Evolutionary conservation across 192 early-diverging fungal genomes (phyloP).

Genomic region (Glomus cerebriforme): DNA sequence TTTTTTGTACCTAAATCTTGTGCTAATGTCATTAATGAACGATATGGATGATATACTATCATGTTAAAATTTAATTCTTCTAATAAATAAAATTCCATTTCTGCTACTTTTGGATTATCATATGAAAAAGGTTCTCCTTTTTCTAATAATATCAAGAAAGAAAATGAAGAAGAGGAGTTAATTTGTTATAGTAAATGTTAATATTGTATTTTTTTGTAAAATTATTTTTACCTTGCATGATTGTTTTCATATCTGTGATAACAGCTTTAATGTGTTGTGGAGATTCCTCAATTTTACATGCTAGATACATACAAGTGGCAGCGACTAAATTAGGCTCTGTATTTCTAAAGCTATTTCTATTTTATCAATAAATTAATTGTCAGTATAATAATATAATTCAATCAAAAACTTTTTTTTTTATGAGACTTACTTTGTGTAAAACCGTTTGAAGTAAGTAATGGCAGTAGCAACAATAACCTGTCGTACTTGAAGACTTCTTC

Average conservation of each 20-base stretch:
- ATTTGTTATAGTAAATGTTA: not conserved
- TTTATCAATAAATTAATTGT: not conserved
- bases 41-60: slow-evolving; percentile 89
- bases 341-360: slow-evolving; percentile 69
- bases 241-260: slow-evolving; percentile 52
- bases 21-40: slow-evolving; percentile 62
- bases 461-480: slow-evolving; percentile 87
- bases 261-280: slow-evolving; percentile 63
- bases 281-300: slow-evolving; percentile 88
- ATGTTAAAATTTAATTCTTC: slow-evolving; percentile 91
- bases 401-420: not conserved
- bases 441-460: slow-evolving; percentile 85
- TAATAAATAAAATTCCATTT: slow-evolving; percentile 89
- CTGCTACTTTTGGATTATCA: slow-evolving; percentile 77
- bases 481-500: slow-evolving; percentile 66
- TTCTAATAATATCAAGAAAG: not conserved
- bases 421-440: slow-evolving; percentile 76
- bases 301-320: slow-evolving; percentile 83
- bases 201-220: not conserved
- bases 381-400: not conserved
- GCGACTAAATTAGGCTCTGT: slow-evolving; percentile 81
- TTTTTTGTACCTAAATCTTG: slow-evolving; percentile 55
- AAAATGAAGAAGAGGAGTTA: too few relatives aligned
- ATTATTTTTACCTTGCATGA: not conserved
- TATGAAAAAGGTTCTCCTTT: slow-evolving; percentile 63